Evolutionary conservation across 495 filamentous ascomycete genomes (phyloP), one percentile per base, ranked within the genome.

Genomic region (Neurospora sp.): DNA sequence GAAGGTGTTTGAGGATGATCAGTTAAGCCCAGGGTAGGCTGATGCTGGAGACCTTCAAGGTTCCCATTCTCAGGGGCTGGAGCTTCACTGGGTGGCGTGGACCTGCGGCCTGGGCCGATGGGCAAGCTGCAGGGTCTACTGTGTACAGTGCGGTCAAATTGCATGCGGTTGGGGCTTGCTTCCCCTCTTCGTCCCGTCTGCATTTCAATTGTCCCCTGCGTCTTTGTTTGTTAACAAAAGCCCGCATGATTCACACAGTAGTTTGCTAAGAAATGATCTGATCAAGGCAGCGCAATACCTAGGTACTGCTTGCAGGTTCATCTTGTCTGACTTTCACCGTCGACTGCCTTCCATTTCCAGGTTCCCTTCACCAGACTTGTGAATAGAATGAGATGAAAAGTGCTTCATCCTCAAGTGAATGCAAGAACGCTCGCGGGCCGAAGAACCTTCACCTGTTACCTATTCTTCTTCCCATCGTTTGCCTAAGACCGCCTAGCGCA

Each of bases 271-370:
- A 9, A 31, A 16, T 14, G 5, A 60, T 31, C 11, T 20, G n/a
- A 49, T 44, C 42, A 54, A 54, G n/a, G 10, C 18, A 44, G 2
- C 2, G 4, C 9, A 7, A 18, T 18, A 44, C 42, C 44, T 7
- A 9, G 27, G n/a, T n/a, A n/a, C 12, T 46, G 18, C 42, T 54
- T 60, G 11, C 20, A 60, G 18, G n/a, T 60, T 31, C 4, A 60
- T 60, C 49, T 60, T 60, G 23, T 60, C 12, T 12, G 10, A 77
- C 73, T 31, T 74, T 77, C 37, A 79, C 76, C 10, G 73, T 84
- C 69, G 79, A 84, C 70, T 75, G 78, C 9, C 74, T 2, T n/a
- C n/a, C n/a, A n/a, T n/a, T 72, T 70, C 1, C 44, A 49, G n/a
- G n/a, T 60, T 60, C 5, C 5, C 11, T 27, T 27, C 49, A 23